phyloP scores from a whole-genome alignment of 2,329 filamentous ascomycete species.

The Aspergillus eucalypticola region DNA sequence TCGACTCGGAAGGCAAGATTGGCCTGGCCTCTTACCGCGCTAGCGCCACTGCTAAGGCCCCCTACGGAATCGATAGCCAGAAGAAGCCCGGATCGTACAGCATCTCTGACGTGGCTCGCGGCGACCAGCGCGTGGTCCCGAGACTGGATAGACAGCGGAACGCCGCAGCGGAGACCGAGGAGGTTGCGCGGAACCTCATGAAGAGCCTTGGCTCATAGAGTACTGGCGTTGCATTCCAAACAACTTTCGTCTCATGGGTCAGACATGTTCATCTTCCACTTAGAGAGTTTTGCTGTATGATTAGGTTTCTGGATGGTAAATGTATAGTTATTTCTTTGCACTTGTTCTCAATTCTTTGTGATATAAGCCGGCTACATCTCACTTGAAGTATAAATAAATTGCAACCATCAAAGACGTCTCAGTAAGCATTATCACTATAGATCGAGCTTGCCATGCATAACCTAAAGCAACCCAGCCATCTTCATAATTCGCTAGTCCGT shows the following conservation, averaged over 20 bases:
- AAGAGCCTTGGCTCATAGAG: constrained; percentile 27
- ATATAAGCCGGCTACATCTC: constrained; percentile 25
- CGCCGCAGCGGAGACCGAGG: constrained; percentile 22
- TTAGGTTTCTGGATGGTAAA: constrained; percentile 32
- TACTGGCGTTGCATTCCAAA: constrained; percentile 1
- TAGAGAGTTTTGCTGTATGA: constrained; percentile 32
- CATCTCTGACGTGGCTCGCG: constrained; percentile 30
- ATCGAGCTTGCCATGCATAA: too few relatives aligned
- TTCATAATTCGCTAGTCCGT: too few relatives aligned
- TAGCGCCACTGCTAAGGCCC: constrained; percentile 34
- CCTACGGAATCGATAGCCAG: constrained; percentile 40
- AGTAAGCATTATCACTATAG: too few relatives aligned
- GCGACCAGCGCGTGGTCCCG: constrained; percentile 30
- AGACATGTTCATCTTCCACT: constrained; percentile 6
- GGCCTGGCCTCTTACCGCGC: constrained; percentile 39
- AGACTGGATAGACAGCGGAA: constrained; percentile 31
- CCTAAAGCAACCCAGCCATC: too few relatives aligned
- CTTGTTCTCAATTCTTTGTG: constrained; percentile 24
- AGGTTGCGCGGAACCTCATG: constrained; percentile 35
- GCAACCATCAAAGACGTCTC: too few relatives aligned
- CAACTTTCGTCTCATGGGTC: background rate
- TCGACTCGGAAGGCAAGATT: constrained; percentile 49
- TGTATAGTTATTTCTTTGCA: constrained; percentile 30
- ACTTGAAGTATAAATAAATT: background rate
- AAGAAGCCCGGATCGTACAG: constrained; percentile 29